phyloP scores from a whole-genome alignment of 176 grass and related monocot genomes.

The Pontederia crassipes region DNA sequence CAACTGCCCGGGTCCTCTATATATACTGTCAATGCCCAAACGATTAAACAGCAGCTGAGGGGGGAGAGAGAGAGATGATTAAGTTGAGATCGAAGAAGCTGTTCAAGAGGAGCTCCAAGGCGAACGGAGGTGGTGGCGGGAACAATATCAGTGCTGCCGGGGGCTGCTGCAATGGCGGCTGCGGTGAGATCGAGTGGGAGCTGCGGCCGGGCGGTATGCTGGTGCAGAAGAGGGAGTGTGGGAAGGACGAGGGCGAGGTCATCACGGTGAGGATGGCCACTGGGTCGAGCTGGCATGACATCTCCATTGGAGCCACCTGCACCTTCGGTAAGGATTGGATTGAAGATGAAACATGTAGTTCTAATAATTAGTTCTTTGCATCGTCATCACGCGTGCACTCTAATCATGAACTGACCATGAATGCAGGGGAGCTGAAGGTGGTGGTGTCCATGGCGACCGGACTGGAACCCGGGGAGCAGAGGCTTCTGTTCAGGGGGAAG shows the following conservation, averaged over 20 bases:
- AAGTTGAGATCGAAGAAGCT: constrained; percentile 90
- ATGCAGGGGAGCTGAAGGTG: constrained; percentile 9
- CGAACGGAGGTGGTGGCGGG: constrained; percentile 14
- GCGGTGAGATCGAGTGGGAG: constrained; percentile 77
- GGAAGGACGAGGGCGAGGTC: constrained; percentile 33
- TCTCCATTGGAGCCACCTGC: constrained; percentile 72
- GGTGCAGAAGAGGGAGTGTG: constrained; percentile 73
- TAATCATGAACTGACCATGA: neutral
- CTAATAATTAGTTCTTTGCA: neutral
- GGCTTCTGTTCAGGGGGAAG: constrained; percentile 4
- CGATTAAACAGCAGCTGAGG: constrained; percentile 6
- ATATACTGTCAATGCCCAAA: constrained; percentile 17
- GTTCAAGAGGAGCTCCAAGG: constrained; percentile 82
- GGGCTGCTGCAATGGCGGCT: neutral
- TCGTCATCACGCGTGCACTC: neutral
- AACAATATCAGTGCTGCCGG: neutral
- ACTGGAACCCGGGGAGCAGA: constrained; percentile 2
- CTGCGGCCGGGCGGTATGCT: constrained; percentile 90
- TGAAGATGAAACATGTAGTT: no score
- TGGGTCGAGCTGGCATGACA: constrained; percentile 49
- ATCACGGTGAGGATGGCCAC: constrained; percentile 75
- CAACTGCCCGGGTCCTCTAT: constrained; percentile 15
- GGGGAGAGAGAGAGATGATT: constrained; percentile 31
- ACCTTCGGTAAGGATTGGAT: constrained; percentile 50
- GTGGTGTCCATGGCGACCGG: constrained; percentile 1